Evolutionary conservation across 192 early-diverging fungal species (phyloP).

Genomic region (Podila horticola): DNA sequence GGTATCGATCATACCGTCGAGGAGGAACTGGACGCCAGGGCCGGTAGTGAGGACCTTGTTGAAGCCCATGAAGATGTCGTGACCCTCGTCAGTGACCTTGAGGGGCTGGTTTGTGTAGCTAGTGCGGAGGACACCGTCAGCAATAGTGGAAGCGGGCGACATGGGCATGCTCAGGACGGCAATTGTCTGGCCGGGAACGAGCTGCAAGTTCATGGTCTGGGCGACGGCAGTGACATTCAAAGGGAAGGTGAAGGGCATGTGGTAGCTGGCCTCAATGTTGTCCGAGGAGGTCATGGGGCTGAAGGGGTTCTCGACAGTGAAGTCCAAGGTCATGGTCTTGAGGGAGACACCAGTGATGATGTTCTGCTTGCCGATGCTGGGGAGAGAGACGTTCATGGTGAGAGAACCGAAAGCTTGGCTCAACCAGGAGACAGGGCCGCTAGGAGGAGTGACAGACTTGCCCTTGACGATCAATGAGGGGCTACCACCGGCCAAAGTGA

Average conservation of each 20-base stretch:
- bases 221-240: constrained; percentile 64
- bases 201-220: constrained; percentile 59
- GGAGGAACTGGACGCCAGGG: constrained; percentile 54
- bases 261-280: constrained; percentile 58
- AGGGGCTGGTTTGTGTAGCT: constrained; percentile 53
- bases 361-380: constrained; percentile 51
- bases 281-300: constrained; percentile 56
- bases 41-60: constrained; percentile 59
- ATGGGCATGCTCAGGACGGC: constrained; percentile 45
- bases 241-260: constrained; percentile 71
- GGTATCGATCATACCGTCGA: constrained; percentile 61
- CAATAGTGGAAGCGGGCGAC: constrained; percentile 48
- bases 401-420: constrained; percentile 60
- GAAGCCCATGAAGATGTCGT: constrained; percentile 62
- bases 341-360: constrained; percentile 64
- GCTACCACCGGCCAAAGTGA: constrained; percentile 56
- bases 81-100: constrained; percentile 49
- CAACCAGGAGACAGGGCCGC: constrained; percentile 59
- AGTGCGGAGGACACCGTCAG: constrained; percentile 60
- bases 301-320: constrained; percentile 60
- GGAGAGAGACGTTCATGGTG: constrained; percentile 63
- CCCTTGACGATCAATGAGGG: constrained; percentile 60
- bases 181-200: constrained; percentile 35
- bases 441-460: constrained; percentile 59
- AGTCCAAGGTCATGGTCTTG: constrained; percentile 64